phyloP scores from a whole-genome alignment of 1,139 yeast species.

The Debaryomyces subglobosus region DNA sequence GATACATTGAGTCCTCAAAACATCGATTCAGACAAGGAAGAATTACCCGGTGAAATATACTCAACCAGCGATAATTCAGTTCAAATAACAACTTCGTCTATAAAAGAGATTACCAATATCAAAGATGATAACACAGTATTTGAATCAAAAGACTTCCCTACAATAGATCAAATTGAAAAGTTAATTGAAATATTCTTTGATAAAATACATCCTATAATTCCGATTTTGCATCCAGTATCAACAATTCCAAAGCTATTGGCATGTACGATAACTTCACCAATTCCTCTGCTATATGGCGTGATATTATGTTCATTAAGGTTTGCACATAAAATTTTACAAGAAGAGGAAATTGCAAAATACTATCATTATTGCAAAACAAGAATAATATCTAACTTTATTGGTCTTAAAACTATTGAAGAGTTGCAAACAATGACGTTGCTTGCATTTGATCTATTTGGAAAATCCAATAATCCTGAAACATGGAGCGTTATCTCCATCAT shows the following conservation, averaged over 20 bases:
- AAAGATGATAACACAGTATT: background rate
- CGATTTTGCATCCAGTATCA: conserved; percentile 16
- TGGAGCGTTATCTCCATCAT: conserved; percentile 25
- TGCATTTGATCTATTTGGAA: conserved; percentile 27
- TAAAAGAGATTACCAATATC: background rate
- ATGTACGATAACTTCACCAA: conserved; percentile 11
- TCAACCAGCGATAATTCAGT: background rate
- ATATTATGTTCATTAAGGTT: conserved; percentile 12
- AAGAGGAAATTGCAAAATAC: conserved; percentile 12
- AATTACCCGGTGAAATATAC: background rate
- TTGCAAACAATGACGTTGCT: conserved; percentile 27
- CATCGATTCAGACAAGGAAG: background rate
- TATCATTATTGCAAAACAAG: conserved; percentile 15
- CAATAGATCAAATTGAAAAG: conserved; percentile 13
- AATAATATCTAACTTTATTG: conserved; percentile 23
- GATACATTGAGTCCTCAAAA: background rate
- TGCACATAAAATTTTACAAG: background rate
- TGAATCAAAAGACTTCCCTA: conserved; percentile 11
- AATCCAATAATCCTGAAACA: conserved; percentile 26
- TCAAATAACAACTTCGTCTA: background rate
- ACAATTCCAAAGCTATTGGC: conserved; percentile 9
- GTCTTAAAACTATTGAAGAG: conserved; percentile 23
- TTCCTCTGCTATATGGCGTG: conserved; percentile 14
- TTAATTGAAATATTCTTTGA: conserved; percentile 18
- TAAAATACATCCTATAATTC: conserved; percentile 19